A percentile compares a stretch with the other conserved stretches of the same genome.
Conservation (phyloP, 805 yeast species). For the Tetrapisispora nanseiensis region DNA sequence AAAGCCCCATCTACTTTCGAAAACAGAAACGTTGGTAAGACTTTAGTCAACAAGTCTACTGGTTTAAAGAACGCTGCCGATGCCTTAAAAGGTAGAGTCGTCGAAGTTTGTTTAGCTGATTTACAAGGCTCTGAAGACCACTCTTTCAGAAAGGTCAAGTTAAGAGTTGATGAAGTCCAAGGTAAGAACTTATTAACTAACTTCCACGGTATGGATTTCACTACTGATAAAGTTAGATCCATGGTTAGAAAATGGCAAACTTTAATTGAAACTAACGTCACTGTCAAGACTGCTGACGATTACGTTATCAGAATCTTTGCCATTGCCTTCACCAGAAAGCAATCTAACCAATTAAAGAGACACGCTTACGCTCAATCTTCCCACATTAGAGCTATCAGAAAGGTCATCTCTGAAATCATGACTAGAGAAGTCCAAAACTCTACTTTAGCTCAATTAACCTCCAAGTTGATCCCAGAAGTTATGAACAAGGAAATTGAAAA, state of each 20-base stretch:
- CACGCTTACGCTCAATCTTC: conserved; percentile 97
- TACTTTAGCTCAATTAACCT: conserved; percentile 91
- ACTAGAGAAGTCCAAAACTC: conserved; percentile 91
- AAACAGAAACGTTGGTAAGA: conserved; percentile 97
- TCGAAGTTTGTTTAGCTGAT: conserved; percentile 93
- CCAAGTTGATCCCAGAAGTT: conserved; percentile 97
- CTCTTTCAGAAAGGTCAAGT: conserved; percentile 93
- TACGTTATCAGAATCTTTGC: conserved; percentile 93
- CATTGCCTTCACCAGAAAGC: conserved; percentile 98
- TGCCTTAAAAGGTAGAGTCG: conserved; percentile 95
- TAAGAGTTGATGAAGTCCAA: conserved; percentile 98
- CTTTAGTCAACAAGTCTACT: conserved; percentile 94
- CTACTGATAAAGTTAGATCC: conserved; percentile 94
- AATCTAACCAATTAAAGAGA: conserved; percentile 93
- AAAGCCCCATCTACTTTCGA: conserved; percentile 98
- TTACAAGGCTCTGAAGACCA: conserved; percentile 98
- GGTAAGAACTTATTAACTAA: conserved; percentile 97
- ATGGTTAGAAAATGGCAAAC: conserved; percentile 99
- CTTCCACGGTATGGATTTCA: conserved; percentile 99
- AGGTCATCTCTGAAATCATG: conserved; percentile 93
- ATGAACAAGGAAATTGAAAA: conserved; percentile 98
- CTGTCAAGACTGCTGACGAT: conserved; percentile 96
- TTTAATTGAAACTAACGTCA: conserved; percentile 93
- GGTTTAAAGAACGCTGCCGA: conserved; percentile 98
- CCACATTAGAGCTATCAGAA: conserved; percentile 94